A percentile compares a stretch with the other conserved stretches of the same genome.
Conservation (phyloP, 495 filamentous ascomycete species). For the Xylona heveae region DNA sequence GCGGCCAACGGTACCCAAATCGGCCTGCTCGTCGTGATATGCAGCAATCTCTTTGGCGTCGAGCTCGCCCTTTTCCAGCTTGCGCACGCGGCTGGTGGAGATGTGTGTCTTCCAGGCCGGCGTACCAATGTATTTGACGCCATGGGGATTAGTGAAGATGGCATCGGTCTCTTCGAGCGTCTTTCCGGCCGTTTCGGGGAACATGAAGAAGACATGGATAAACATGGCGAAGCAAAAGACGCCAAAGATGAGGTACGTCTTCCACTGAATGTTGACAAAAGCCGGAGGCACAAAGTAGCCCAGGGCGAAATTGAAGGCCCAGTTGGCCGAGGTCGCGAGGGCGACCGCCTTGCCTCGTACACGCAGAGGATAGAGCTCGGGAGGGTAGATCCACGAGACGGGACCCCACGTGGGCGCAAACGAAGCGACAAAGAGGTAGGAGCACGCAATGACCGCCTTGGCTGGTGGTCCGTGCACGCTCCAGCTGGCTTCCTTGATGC, state of each 20-base stretch:
- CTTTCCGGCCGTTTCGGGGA: conserved; percentile 70
- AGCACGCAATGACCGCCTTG: conserved; percentile 18
- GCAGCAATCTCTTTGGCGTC: conserved; percentile 4
- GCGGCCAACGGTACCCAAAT: too few relatives aligned
- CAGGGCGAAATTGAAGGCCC: conserved; percentile 65
- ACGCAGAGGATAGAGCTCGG: conserved; percentile 54
- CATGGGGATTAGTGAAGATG: conserved; percentile 41
- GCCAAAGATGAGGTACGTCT: conserved; percentile 53
- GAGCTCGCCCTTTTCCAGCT: conserved; percentile 7
- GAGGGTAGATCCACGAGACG: conserved; percentile 53
- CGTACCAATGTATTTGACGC: too few relatives aligned
- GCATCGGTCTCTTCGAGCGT: conserved; percentile 54
- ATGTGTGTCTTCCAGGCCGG: conserved; percentile 12
- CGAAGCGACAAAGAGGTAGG: conserved; percentile 20
- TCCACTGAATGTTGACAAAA: conserved; percentile 54
- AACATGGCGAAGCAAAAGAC: conserved; percentile 53
- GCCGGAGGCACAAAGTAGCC: conserved; percentile 59
- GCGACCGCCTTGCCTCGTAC: conserved; percentile 52
- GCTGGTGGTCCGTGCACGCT: conserved; percentile 12
- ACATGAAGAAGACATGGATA: conserved; percentile 58
- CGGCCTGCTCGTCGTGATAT: too few relatives aligned
- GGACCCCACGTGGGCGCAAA: conserved; percentile 43
- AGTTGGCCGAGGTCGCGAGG: conserved; percentile 50
- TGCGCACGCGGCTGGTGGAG: conserved; percentile 1
- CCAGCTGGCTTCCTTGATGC: conserved; percentile 11